A percentile compares a stretch with the other conserved stretches of the same genome.
These are phyloP conservation scores for Nidula microcarpa DNA, from an alignment of 768 basidiomycete genomes.

Conservation along the genomic window DNA sequence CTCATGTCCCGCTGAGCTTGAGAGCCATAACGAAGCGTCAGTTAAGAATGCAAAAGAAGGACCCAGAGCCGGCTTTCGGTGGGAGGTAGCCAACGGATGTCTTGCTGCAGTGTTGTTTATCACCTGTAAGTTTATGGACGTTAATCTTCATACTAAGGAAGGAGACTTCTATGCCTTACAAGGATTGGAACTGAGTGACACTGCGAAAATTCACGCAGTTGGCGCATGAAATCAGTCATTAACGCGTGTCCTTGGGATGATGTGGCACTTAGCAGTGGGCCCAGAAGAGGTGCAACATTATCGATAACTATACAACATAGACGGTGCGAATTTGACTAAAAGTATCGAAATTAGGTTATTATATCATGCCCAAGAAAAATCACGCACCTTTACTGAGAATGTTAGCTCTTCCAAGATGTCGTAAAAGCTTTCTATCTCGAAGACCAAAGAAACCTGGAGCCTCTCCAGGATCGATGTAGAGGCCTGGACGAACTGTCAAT, in stretches of 20 bases:
- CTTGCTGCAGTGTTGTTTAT: slow-evolving; percentile 51
- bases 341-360: no score
- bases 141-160: not conserved
- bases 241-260: slow-evolving; percentile 75
- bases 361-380: no score
- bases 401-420: slow-evolving; percentile 45
- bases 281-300: slow-evolving; percentile 58
- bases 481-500: slow-evolving; percentile 5
- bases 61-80: slow-evolving; percentile 68
- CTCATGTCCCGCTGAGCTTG: no score
- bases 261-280: slow-evolving; percentile 57
- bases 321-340: not conserved
- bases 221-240: slow-evolving; percentile 70
- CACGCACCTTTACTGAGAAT: no score
- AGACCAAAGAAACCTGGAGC: slow-evolving; percentile 54
- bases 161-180: slow-evolving; percentile 46
- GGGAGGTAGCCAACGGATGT: slow-evolving; percentile 11
- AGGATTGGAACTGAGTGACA: slow-evolving; percentile 43
- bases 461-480: slow-evolving; percentile 44
- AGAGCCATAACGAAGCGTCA: slow-evolving; percentile 73
- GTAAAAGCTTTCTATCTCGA: slow-evolving; percentile 54
- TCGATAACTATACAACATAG: slow-evolving; percentile 61
- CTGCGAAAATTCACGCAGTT: slow-evolving; percentile 50
- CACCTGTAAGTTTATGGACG: slow-evolving; percentile 35
- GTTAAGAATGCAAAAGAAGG: slow-evolving; percentile 72